A percentile compares a stretch with the other conserved stretches of the same genome.
These are phyloP conservation scores for Geosmithia flava DNA, from an alignment of 2,329 filamentous ascomycete species.

Conservation along the genomic window DNA sequence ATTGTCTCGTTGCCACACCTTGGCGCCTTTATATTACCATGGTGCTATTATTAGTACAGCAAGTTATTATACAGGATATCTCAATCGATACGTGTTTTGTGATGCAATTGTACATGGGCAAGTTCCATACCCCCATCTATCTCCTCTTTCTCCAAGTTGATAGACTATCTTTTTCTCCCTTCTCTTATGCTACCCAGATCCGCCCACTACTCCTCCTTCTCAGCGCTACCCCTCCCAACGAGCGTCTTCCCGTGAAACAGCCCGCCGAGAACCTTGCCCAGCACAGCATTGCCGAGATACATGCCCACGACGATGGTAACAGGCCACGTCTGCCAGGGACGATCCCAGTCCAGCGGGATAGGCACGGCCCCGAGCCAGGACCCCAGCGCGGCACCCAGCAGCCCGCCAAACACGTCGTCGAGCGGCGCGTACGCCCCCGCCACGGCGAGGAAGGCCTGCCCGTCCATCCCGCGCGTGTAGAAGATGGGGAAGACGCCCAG, in stretches of 20 bases:
- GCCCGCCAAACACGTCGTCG: constrained; percentile 74
- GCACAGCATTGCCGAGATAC: constrained; percentile 66
- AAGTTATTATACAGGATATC: no score
- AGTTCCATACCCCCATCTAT: no score
- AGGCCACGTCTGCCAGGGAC: constrained; percentile 98
- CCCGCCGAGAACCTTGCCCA: constrained; percentile 48
- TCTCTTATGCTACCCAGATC: no score
- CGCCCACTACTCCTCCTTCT: constrained; percentile 14
- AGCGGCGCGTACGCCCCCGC: constrained; percentile 56
- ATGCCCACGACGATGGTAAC: constrained; percentile 78
- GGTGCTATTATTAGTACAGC: no score
- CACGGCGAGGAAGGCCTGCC: constrained; percentile 56
- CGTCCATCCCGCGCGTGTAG: constrained; percentile 74
- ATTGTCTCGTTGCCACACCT: no score
- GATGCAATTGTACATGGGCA: no score
- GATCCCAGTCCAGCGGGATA: constrained; percentile 94
- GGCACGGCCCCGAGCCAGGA: constrained; percentile 92
- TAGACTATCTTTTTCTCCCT: no score
- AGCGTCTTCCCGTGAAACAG: constrained; percentile 34
- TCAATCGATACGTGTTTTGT: no score
- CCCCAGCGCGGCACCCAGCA: constrained; percentile 66
- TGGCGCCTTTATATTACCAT: no score
- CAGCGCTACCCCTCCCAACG: constrained; percentile 11
- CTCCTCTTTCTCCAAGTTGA: no score
- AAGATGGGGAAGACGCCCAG: constrained; percentile 70